These are phyloP conservation scores for Amanita molliuscula DNA, from an alignment of 768 basidiomycete species.

Conservation along the genomic window DNA sequence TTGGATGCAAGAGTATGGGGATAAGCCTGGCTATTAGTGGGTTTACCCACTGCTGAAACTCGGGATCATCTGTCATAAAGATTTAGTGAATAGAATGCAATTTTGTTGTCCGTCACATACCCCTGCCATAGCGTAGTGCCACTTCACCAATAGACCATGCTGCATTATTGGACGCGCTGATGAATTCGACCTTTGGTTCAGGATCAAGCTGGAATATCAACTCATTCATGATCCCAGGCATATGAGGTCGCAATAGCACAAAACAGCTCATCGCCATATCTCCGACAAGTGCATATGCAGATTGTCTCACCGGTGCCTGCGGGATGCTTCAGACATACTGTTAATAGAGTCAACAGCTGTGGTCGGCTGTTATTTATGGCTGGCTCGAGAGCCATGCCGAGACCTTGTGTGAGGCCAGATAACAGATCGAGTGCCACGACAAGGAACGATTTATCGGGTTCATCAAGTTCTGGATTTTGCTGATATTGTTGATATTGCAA, in stretches of 20 bases:
- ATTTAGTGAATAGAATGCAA: constrained; percentile 2
- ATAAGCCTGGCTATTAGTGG: constrained; percentile 82
- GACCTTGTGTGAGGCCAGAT: constrained; percentile 91
- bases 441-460: constrained; percentile 95
- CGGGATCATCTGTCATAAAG: constrained; percentile 50
- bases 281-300: constrained; percentile 95
- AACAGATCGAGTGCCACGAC: constrained; percentile 97
- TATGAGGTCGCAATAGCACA: constrained; percentile 69
- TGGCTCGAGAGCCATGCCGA: constrained; percentile 68
- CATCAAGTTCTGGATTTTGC: constrained; percentile 83
- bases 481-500: constrained; percentile 82
- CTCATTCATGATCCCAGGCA: constrained; percentile 85
- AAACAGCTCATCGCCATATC: constrained; percentile 98
- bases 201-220: constrained; percentile 85
- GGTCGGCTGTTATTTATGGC: constrained; percentile 65
- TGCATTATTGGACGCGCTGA: constrained; percentile 97
- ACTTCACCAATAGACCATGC: constrained; percentile 99
- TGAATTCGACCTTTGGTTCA: constrained; percentile 87
- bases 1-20: constrained; percentile 86
- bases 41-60: constrained; percentile 89
- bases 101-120: constrained; percentile 26
- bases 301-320: constrained; percentile 91
- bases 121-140: constrained; percentile 80
- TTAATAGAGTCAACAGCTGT: constrained; percentile 70
- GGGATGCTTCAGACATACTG: constrained; percentile 91